Evolutionary conservation across 306 rosid genomes (phyloP).

Genomic region (Pachyrhizus erosus): DNA sequence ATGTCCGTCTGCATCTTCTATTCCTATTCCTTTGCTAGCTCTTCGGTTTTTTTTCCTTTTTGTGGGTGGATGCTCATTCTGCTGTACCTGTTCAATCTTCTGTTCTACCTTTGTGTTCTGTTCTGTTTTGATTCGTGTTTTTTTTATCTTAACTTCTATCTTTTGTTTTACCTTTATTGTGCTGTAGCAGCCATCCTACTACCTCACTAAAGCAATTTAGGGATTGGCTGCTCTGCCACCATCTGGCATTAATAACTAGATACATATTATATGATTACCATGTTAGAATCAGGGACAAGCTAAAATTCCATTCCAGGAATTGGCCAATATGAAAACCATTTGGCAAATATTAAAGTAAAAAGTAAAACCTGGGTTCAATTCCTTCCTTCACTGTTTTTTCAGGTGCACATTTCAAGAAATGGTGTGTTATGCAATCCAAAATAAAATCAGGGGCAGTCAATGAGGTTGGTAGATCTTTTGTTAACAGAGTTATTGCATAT

Average conservation of each 20-base stretch:
- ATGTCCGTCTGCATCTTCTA: background rate
- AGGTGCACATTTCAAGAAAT: conserved; percentile 99
- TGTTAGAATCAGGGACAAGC: conserved; percentile 7
- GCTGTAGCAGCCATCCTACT: too few species aligned
- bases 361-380: background rate
- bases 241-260: background rate
- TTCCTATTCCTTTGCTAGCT: background rate
- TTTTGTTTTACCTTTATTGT: too few species aligned
- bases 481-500: conserved; percentile 17
- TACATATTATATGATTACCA: background rate
- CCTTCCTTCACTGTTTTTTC: conserved; percentile 34
- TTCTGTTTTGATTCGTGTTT: background rate
- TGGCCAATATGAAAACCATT: background rate
- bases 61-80: background rate
- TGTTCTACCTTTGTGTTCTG: background rate
- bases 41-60: background rate
- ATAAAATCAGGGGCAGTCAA: conserved; percentile 87
- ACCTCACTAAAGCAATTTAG: background rate
- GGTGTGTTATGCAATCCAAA: conserved; percentile 97
- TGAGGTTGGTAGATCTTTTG: conserved; percentile 70
- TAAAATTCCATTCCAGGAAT: conserved; percentile 9
- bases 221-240: background rate
- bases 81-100: background rate
- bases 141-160: background rate
- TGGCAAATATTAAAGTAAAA: conserved; percentile 12